Percentiles rank a stretch among this genome's conserved stretches.
phyloP scores from a whole-genome alignment of 306 rosid species.

The Prunus campanulata region DNA sequence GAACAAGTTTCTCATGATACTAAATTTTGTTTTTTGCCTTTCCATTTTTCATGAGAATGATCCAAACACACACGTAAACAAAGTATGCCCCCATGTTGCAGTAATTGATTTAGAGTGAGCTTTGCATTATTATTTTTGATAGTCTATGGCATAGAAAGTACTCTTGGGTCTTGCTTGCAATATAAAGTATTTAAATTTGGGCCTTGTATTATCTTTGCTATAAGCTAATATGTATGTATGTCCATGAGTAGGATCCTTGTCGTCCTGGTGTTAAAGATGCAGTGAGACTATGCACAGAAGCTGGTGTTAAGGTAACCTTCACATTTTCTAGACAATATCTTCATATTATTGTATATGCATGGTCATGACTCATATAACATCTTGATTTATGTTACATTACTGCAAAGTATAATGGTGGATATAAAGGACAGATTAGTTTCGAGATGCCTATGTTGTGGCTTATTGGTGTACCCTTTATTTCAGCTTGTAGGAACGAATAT shows the following conservation, averaged over 20 bases:
- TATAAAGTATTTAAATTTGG: no score
- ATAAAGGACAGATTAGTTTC: neutral
- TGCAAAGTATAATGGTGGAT: neutral
- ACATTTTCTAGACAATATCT: slow-evolving; percentile 16
- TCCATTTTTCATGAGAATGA: neutral
- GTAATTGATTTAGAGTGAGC: neutral
- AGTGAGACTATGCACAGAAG: slow-evolving; percentile 61
- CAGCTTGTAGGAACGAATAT: neutral
- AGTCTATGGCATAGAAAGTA: neutral
- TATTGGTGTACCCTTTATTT: neutral
- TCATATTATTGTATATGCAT: neutral
- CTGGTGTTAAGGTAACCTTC: slow-evolving; percentile 87
- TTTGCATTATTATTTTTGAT: neutral
- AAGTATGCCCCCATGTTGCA: neutral
- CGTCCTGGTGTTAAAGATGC: slow-evolving; percentile 82
- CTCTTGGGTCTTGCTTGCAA: neutral
- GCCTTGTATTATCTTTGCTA: neutral
- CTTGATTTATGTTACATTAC: neutral
- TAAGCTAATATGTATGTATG: neutral
- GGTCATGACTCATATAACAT: neutral
- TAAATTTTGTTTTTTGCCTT: slow-evolving; percentile 18
- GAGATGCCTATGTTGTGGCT: neutral
- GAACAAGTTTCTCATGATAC: slow-evolving; percentile 20
- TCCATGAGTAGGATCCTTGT: slow-evolving; percentile 75
- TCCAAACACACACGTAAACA: neutral